These are phyloP conservation scores for Polygonum maritimum DNA, from an alignment of 148 eudicot genomes.

Conservation along the genomic window DNA sequence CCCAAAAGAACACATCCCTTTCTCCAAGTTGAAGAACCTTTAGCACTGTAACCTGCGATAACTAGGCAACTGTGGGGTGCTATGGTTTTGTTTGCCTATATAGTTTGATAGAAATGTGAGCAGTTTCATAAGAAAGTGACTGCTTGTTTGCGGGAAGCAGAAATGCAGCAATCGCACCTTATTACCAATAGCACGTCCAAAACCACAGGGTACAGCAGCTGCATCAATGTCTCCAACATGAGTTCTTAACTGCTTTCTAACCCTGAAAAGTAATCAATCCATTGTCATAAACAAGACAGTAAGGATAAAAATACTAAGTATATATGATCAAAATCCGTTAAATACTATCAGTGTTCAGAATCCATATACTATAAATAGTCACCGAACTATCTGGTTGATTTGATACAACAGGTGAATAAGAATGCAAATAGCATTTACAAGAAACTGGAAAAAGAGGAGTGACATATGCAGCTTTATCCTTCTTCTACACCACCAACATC, in stretches of 20 bases:
- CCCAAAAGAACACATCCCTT: background rate
- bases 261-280: slow-evolving; percentile 39
- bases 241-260: slow-evolving; percentile 48
- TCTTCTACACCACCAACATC: background rate
- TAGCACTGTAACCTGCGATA: background rate
- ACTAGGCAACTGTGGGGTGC: background rate
- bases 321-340: background rate
- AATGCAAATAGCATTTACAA: background rate
- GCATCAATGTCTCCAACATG: slow-evolving; percentile 82
- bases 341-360: background rate
- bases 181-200: slow-evolving; percentile 90
- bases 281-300: background rate
- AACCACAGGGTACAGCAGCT: slow-evolving; percentile 97
- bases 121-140: background rate
- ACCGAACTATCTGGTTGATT: background rate
- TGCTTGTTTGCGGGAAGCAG: slow-evolving; percentile 5
- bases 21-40: background rate
- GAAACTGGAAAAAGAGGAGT: background rate
- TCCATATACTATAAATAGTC: background rate
- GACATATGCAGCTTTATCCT: background rate
- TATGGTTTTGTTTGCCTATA: background rate
- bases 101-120: background rate
- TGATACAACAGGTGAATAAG: background rate
- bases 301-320: background rate
- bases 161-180: slow-evolving; percentile 43